Evolutionary conservation across 1,284 basidiomycete genomes (phyloP), one percentile per base, ranked within the genome.

Genomic region (Meira nashicola): DNA sequence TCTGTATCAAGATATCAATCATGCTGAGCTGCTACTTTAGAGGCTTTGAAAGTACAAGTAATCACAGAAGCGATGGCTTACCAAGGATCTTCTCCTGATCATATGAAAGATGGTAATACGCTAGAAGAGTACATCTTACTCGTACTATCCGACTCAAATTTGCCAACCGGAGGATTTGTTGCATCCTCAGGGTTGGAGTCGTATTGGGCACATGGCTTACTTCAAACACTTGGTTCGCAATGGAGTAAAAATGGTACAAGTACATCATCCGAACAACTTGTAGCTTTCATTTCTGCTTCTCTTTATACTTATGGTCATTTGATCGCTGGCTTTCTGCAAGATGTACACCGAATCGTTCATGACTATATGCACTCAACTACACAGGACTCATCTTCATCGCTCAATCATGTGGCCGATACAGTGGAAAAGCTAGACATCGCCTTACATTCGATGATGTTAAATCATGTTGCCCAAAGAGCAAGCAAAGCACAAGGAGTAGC

Each of bases 171-270:
- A 37, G 87, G 91, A 0, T 94, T 94, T 73, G 89, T 94, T 54
- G 89, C 92, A 0, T 93, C 92, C 0, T 86, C 90, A 1, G 94
- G 94, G 0, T 84, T 97, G 57, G 94, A 98, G 76, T 91, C 91
- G 0, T 93, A 87, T 75, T 80, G 85, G 38, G 87, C 89, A 40
- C 94, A 98, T 78, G 93, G 92, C 0, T 89, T 93, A 70, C 64
- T 77, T 15, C 12, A 14, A 2, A 33, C 8, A 8, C 28, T 33
- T 8, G 28, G 28, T 33, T 33, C 28, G 28, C 28, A 33, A 33
- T 33, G 28, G 28, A 33, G 28, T 33, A 33, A 3, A 33, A 33
- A 33, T 8, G 28, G 28, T 33, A 33, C 28, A 33, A 33, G 28
- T 8, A 14, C 23, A 2, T 21, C 17, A 1, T 9, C 33, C 7